These are phyloP conservation scores for Dioscorea zingiberensis DNA, from an alignment of 106 monocot species.

Conservation along the genomic window DNA sequence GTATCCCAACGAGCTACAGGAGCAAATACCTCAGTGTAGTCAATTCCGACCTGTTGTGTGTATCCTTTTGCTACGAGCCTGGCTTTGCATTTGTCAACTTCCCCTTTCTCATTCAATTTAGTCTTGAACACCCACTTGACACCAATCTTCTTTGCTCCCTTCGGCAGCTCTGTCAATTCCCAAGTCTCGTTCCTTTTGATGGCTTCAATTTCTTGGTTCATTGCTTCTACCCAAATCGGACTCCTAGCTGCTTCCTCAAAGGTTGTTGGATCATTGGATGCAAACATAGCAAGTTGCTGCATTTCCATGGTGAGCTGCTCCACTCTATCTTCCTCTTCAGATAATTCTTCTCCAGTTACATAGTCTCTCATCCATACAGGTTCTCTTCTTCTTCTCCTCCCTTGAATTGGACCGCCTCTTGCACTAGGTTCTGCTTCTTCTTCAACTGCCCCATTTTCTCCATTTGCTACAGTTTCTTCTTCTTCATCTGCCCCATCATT, in stretches of 20 bases:
- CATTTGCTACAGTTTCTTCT: too few species aligned
- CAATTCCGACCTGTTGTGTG: not conserved
- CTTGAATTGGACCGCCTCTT: too few species aligned
- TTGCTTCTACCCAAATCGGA: not conserved
- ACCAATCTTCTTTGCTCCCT: not conserved
- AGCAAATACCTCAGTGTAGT: conserved; percentile 9
- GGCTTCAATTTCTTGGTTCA: not conserved
- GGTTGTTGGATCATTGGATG: not conserved
- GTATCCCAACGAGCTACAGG: not conserved
- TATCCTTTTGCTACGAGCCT: not conserved
- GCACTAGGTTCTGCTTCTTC: too few species aligned
- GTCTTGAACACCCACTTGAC: conserved; percentile 2
- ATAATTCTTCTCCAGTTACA: too few species aligned
- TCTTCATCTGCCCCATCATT: too few species aligned
- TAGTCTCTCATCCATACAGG: too few species aligned
- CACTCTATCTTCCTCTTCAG: too few species aligned
- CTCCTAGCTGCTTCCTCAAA: not conserved
- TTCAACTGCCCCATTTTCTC: too few species aligned
- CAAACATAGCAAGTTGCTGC: too few species aligned
- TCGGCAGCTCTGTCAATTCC: not conserved
- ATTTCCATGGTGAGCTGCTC: too few species aligned
- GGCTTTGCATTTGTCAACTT: conserved; percentile 1
- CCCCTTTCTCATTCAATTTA: not conserved
- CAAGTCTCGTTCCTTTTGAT: not conserved
- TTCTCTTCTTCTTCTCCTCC: too few species aligned